A percentile compares a stretch with the other conserved stretches of the same genome.
Conservation (phyloP, 176 grass and related monocot species). For the Stipa capillata region DNA sequence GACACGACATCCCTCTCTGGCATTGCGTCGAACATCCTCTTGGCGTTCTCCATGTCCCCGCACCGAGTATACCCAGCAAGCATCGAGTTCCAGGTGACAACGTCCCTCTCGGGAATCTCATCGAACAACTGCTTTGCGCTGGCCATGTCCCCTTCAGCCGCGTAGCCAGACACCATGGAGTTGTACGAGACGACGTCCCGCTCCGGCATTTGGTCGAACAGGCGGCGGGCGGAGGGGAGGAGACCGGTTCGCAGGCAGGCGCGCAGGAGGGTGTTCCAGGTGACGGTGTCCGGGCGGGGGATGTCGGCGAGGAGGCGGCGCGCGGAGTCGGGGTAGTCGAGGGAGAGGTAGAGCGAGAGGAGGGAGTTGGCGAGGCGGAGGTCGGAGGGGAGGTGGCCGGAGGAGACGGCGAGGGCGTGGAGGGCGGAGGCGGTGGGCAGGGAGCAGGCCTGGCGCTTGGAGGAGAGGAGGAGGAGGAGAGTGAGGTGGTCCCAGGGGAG, state of each 20-base stretch:
- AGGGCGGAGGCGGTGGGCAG: slow-evolving; percentile 24
- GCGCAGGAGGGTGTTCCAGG: slow-evolving; percentile 61
- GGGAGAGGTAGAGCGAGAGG: slow-evolving; percentile 26
- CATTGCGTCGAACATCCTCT: slow-evolving; percentile 33
- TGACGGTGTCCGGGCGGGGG: slow-evolving; percentile 39
- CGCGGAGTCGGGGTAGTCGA: slow-evolving; percentile 19
- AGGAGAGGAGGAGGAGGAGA: slow-evolving; percentile 28
- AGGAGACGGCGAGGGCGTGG: slow-evolving; percentile 36
- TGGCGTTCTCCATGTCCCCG: slow-evolving; percentile 29
- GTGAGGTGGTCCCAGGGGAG: slow-evolving; percentile 40
- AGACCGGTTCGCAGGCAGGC: slow-evolving; percentile 32
- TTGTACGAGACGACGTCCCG: slow-evolving; percentile 46
- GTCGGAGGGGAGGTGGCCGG: slow-evolving; percentile 30
- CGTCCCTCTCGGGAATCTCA: slow-evolving; percentile 34
- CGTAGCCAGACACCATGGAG: slow-evolving; percentile 41
- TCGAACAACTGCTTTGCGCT: slow-evolving; percentile 32
- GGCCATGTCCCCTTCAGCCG: slow-evolving; percentile 22
- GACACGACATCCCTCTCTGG: slow-evolving; percentile 43
- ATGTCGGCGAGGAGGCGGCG: slow-evolving; percentile 46
- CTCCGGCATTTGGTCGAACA: slow-evolving; percentile 52
- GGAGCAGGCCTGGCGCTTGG: neutral
- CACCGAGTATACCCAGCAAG: slow-evolving; percentile 22
- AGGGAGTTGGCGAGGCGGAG: slow-evolving; percentile 43
- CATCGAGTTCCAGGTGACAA: slow-evolving; percentile 47
- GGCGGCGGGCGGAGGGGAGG: slow-evolving; percentile 25